These are phyloP conservation scores for Pochonia chlamydosporia DNA, from an alignment of 2,329 filamentous ascomycete species.

Conservation along the genomic window DNA sequence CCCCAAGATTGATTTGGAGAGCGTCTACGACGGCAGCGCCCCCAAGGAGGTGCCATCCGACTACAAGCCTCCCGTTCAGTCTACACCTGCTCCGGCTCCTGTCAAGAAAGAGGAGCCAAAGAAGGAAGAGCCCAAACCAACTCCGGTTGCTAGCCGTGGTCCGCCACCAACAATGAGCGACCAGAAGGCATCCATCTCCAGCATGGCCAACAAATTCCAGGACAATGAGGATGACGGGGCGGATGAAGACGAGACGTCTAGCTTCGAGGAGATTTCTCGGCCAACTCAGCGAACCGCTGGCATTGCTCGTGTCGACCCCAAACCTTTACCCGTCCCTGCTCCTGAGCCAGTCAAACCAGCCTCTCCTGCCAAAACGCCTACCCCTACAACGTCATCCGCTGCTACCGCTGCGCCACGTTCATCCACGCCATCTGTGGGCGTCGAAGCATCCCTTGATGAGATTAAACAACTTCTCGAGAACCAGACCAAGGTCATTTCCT, in stretches of 20 bases:
- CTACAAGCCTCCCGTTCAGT: constrained; percentile 51
- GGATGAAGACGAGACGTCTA: constrained; percentile 63
- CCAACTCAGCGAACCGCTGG: constrained; percentile 56
- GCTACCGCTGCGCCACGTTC: constrained; percentile 18
- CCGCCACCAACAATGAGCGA: constrained; percentile 69
- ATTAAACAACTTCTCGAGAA: constrained; percentile 73
- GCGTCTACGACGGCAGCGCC: constrained; percentile 78
- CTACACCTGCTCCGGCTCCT: constrained; percentile 34
- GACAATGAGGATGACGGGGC: constrained; percentile 65
- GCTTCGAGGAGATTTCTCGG: constrained; percentile 81
- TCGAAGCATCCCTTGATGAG: constrained; percentile 63
- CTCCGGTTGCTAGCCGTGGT: constrained; percentile 30
- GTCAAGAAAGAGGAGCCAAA: constrained; percentile 32
- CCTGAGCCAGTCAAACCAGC: constrained; percentile 22
- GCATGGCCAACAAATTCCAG: constrained; percentile 80
- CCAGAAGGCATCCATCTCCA: constrained; percentile 81
- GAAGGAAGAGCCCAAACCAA: constrained; percentile 48
- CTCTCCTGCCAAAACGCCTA: constrained; percentile 24
- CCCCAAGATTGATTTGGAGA: constrained; percentile 89
- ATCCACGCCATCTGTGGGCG: constrained; percentile 25
- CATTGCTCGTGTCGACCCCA: constrained; percentile 31
- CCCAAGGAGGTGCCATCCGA: constrained; percentile 71
- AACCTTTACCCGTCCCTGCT: constrained; percentile 31
- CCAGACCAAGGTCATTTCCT: constrained; percentile 70
- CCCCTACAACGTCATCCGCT: constrained; percentile 22